Evolutionary conservation across 129 eudicot species (phyloP).

Genomic region (Solidago caesia): DNA sequence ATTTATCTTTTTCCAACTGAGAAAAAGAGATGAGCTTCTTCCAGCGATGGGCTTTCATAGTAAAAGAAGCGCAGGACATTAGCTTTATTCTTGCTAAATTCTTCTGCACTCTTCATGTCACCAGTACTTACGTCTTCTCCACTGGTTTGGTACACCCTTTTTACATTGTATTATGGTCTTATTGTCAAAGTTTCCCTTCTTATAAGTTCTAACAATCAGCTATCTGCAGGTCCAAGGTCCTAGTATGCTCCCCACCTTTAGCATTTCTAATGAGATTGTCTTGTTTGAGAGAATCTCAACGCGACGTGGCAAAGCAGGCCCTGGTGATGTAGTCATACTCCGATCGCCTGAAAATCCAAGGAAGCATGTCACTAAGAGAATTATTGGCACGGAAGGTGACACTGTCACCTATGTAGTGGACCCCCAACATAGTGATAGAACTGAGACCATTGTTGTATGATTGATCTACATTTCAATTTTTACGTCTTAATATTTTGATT

Average conservation of each 20-base stretch:
- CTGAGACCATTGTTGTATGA: slow-evolving; percentile 57
- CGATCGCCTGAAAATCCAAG: slow-evolving; percentile 64
- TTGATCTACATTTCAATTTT: slow-evolving; percentile 4
- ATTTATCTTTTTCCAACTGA: background rate
- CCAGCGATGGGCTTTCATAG: slow-evolving; percentile 38
- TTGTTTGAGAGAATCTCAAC: slow-evolving; percentile 55
- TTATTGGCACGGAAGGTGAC: slow-evolving; percentile 67
- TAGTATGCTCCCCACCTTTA: slow-evolving; percentile 91
- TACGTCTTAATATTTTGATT: background rate
- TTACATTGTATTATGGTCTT: slow-evolving; percentile 1
- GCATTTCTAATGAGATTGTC: slow-evolving; percentile 42
- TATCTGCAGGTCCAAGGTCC: slow-evolving; percentile 63
- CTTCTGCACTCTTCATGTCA: slow-evolving; percentile 57
- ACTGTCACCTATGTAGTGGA: slow-evolving; percentile 49
- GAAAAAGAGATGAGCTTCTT: slow-evolving; percentile 31
- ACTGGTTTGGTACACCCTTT: slow-evolving; percentile 40
- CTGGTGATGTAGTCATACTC: slow-evolving; percentile 54
- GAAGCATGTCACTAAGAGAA: slow-evolving; percentile 48
- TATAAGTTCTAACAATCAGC: slow-evolving; percentile 5
- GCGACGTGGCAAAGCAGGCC: slow-evolving; percentile 51
- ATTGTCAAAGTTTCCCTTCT: background rate
- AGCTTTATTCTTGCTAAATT: slow-evolving; percentile 37
- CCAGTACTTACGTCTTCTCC: slow-evolving; percentile 48
- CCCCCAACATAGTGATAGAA: slow-evolving; percentile 49
- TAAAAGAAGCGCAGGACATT: slow-evolving; percentile 46